Base-by-base conservation (phyloP, 2,329 filamentous ascomycete species). In the Verruconis gallopava region DNA sequence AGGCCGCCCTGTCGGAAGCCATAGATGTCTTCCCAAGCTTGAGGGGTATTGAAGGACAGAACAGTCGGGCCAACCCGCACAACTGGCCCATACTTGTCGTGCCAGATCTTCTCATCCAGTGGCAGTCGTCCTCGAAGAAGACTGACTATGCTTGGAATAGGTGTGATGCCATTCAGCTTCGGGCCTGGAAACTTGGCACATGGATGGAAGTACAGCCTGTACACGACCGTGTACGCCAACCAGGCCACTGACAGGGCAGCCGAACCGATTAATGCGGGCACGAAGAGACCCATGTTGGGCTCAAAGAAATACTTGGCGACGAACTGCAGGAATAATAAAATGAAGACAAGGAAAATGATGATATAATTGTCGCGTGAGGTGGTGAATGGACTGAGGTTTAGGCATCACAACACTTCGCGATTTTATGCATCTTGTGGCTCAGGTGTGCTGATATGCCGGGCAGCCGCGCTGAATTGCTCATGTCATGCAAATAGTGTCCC, bases 41-140 rank as follows among this genome's bases (percentile, higher is more conserved):
- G 40, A 6, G 35, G 17, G n/a, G 19, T 38, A 25, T 34, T 45
- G 44, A 36, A 45, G 12, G 32, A 37, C 13, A 45, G 39, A n/a
- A 20, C 43, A 9, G 39, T 45, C 13, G 43, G 43, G 6, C 20
- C 17, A 6, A 58, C 50, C 38, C 56, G 55, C 4, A 59, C 53
- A 12, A 59, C 55, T 4, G 56, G 54, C 14, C 56, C 56, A 28
- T 58, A 59, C n/a, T 49, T 47, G 42, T 57, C 53, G 44, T 59
- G 56, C 36, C 15, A 21, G 12, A 30, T n/a, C 25, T 44, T 44
- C 19, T 33, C 30, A 15, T 44, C 42, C 2, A 44, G 19, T 5
- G 42, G 36, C 28, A 44, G 18, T n/a, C 38, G 28, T 13, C 43
- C 43, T 37, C 32, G 11, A 14, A 45, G 43, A 6, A 42, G 39